phyloP scores from a whole-genome alignment of 371 early-diverging fungal species.

The Apophysomyces elegans region DNA sequence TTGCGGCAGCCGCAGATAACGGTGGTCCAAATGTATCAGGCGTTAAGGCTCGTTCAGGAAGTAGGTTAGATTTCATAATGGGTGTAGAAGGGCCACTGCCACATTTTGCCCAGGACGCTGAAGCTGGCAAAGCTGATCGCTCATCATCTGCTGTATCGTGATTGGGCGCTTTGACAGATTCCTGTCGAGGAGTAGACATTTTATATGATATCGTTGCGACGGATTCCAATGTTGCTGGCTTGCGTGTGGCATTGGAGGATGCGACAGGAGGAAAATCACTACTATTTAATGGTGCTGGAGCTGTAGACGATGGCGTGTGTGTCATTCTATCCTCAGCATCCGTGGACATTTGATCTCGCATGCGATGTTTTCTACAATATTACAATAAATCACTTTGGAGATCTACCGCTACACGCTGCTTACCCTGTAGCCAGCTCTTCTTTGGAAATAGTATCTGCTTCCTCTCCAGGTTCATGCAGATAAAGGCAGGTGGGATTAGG shows the following conservation, averaged over 20 bases:
- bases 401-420: slow-evolving; percentile 8
- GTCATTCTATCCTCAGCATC: slow-evolving; percentile 33
- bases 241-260: slow-evolving; percentile 11
- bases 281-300: background rate
- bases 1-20: slow-evolving; percentile 56
- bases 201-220: slow-evolving; percentile 35
- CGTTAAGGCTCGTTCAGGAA: slow-evolving; percentile 42
- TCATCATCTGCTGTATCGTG: slow-evolving; percentile 33
- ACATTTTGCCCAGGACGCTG: slow-evolving; percentile 68
- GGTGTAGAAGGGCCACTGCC: slow-evolving; percentile 58
- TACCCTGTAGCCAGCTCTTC: slow-evolving; percentile 68
- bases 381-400: background rate
- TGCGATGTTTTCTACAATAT: slow-evolving; percentile 55
- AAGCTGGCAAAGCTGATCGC: slow-evolving; percentile 63
- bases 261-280: slow-evolving; percentile 17
- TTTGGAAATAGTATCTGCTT: slow-evolving; percentile 75
- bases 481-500: slow-evolving; percentile 94
- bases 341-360: slow-evolving; percentile 57
- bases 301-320: background rate
- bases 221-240: slow-evolving; percentile 32
- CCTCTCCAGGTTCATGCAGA: slow-evolving; percentile 95
- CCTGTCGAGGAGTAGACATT: slow-evolving; percentile 14
- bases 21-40: slow-evolving; percentile 58
- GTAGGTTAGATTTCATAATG: slow-evolving; percentile 31
- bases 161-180: slow-evolving; percentile 3